Conservation (phyloP, 2,329 filamentous ascomycete genomes). For the Pseudohalonectria lignicola region DNA sequence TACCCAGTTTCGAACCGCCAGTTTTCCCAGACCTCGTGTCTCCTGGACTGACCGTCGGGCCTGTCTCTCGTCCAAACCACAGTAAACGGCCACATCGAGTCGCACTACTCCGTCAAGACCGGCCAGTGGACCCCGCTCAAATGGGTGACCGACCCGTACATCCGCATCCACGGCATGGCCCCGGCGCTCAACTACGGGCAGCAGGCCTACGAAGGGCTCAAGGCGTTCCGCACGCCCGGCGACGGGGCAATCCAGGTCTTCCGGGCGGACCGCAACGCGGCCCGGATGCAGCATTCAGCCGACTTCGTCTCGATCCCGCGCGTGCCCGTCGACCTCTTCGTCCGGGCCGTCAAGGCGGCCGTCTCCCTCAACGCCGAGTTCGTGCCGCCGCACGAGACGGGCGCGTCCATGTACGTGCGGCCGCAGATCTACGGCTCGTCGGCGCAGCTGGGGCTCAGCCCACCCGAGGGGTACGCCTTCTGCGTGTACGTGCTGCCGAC, state of each 20-base stretch:
- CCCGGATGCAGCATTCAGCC: conserved; percentile 75
- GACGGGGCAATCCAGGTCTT: conserved; percentile 70
- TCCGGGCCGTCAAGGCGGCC: conserved; percentile 66
- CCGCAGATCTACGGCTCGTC: conserved; percentile 80
- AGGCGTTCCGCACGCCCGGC: conserved; percentile 75
- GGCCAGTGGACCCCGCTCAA: conserved; percentile 66
- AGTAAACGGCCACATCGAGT: conserved; percentile 94
- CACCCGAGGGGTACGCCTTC: conserved; percentile 88
- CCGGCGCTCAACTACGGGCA: conserved; percentile 94
- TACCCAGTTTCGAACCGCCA: no score
- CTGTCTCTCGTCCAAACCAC: no score
- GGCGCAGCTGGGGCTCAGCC: conserved; percentile 75
- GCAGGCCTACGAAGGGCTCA: conserved; percentile 97
- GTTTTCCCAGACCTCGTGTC: neutral
- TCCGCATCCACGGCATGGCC: conserved; percentile 89
- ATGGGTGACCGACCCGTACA: conserved; percentile 74
- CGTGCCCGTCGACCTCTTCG: conserved; percentile 66
- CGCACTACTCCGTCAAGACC: conserved; percentile 64
- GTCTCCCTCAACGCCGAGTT: conserved; percentile 83
- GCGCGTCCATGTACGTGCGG: conserved; percentile 85
- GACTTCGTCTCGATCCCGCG: conserved; percentile 73
- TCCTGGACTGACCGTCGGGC: no score
- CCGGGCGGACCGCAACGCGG: conserved; percentile 75
- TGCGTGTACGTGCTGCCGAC: conserved; percentile 84
- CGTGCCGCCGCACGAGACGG: conserved; percentile 81